Evolutionary conservation across 495 filamentous ascomycete genomes (phyloP).

Genomic region (Chlorociboria aeruginascens): DNA sequence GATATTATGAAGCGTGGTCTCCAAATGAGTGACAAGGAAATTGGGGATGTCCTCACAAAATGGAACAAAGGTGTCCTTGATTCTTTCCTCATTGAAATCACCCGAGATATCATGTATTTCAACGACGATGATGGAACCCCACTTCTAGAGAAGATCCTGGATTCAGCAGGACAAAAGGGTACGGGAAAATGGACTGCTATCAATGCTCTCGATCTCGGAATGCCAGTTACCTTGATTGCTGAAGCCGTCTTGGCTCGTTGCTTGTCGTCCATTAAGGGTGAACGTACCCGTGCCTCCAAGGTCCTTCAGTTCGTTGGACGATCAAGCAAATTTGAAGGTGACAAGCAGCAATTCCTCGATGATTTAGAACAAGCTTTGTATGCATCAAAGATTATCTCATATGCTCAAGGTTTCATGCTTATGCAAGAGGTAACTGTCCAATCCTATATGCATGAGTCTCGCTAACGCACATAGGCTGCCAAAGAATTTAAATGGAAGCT

Average conservation of each 20-base stretch:
- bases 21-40: slow-evolving; percentile 74
- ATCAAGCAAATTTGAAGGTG: slow-evolving; percentile 66
- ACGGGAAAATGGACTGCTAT: slow-evolving; percentile 99
- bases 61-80: slow-evolving; percentile 99
- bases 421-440: slow-evolving; percentile 77
- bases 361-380: slow-evolving; percentile 98
- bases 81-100: slow-evolving; percentile 99
- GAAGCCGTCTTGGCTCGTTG: slow-evolving; percentile 95
- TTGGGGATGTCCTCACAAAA: slow-evolving; percentile 83
- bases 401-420: slow-evolving; percentile 99
- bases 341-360: slow-evolving; percentile 86
- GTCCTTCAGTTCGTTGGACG: slow-evolving; percentile 65
- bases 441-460: slow-evolving; percentile 6
- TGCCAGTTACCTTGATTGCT: slow-evolving; percentile 97
- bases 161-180: slow-evolving; percentile 98
- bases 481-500: slow-evolving; percentile 96
- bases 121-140: slow-evolving; percentile 86
- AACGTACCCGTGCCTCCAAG: slow-evolving; percentile 73
- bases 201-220: slow-evolving; percentile 95
- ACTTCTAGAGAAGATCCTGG: slow-evolving; percentile 96
- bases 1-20: slow-evolving; percentile 98
- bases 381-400: slow-evolving; percentile 99
- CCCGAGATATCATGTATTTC: slow-evolving; percentile 92
- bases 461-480: slow-evolving; percentile 50
- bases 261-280: slow-evolving; percentile 84